Base-by-base conservation (phyloP, 2,329 filamentous ascomycete genomes). In the Trichoderma lentiforme region DNA sequence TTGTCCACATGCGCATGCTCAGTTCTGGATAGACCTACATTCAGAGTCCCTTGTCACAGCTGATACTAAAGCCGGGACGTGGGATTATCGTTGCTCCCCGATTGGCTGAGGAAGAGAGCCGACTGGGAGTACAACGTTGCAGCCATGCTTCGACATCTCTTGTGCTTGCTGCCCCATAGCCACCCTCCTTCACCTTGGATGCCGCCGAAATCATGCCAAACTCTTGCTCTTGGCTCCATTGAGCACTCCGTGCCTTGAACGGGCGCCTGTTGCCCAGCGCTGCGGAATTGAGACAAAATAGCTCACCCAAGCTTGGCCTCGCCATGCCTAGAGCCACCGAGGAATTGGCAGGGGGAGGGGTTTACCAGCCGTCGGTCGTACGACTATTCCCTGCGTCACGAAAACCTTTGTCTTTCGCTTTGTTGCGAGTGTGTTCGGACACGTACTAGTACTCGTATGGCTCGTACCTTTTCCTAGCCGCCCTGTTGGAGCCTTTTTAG, bases 111-210 rank as follows among this genome's bases (percentile, higher is more conserved):
- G 39, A 24, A n/a, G 39, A 39, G 39, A 56, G 28, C 39, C 57
- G 30, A 28, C 58, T 28, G 24, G 67, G 67, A 63, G 67, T 70
- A 70, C 67, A 70, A 70, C 67, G 67, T 70, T 70, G 67, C 67
- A 70, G 67, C 30, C 30, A 63, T 60, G 65, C 65, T 30, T 68
- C 26, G 65, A 61, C 56, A 43, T 69, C 36, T 68, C 15, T 26
- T 61, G 64, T 24, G 51, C 51, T 18, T 24, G 26, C 65, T 60
- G 53, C 36, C 36, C 21, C 56, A 30, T 47, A 15, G 26, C 65
- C 34, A 69, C 65, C 65, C 56, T 69, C 65, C 65, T 28, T 69
- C 65, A 69, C 56, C 65, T 69, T 32, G 36, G 51, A 67, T 36
- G 56, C 34, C 65, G 24, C 56, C 36, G 65, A 47, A 32, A n/a